Evolutionary conservation across 176 grass and related monocot genomes (phyloP).

Genomic region (bread wheat (Triticum aestivum)): DNA sequence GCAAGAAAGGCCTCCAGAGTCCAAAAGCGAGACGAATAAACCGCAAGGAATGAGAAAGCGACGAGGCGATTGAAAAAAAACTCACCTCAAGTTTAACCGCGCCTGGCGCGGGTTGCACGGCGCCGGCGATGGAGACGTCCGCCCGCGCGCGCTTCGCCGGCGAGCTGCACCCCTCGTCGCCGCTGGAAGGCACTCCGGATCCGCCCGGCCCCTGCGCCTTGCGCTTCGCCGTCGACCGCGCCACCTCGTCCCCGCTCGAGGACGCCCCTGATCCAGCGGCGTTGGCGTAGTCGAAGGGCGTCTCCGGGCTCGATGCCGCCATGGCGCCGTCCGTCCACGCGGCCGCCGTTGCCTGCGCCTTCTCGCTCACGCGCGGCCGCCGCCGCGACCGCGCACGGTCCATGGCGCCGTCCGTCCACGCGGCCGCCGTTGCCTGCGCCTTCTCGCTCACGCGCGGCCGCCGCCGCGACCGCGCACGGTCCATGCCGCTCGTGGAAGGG

Average conservation of each 20-base stretch:
- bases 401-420: conserved; percentile 15
- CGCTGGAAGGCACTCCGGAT: conserved; percentile 12
- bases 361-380: background rate
- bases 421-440: background rate
- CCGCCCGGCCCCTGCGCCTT: background rate
- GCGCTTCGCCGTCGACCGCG: background rate
- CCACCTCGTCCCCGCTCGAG: conserved; percentile 30
- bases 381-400: background rate
- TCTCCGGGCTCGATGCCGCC: conserved; percentile 24
- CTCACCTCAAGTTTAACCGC: conserved; percentile 9
- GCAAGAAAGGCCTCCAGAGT: background rate
- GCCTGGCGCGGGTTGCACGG: background rate
- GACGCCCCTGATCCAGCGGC: conserved; percentile 29
- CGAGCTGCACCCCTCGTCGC: conserved; percentile 38
- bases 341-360: background rate
- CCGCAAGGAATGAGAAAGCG: background rate
- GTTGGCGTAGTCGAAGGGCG: conserved; percentile 17
- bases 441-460: background rate
- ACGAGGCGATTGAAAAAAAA: background rate
- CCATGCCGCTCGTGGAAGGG: conserved; percentile 10
- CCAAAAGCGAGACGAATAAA: conserved; percentile 2
- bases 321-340: background rate
- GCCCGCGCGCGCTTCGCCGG: conserved; percentile 15
- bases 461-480: background rate
- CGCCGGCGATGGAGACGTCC: background rate